Percentiles rank a stretch among this genome's conserved stretches.
These are phyloP conservation scores for Tephrocybe rancida DNA, from an alignment of 768 basidiomycete genomes.

Conservation along the genomic window DNA sequence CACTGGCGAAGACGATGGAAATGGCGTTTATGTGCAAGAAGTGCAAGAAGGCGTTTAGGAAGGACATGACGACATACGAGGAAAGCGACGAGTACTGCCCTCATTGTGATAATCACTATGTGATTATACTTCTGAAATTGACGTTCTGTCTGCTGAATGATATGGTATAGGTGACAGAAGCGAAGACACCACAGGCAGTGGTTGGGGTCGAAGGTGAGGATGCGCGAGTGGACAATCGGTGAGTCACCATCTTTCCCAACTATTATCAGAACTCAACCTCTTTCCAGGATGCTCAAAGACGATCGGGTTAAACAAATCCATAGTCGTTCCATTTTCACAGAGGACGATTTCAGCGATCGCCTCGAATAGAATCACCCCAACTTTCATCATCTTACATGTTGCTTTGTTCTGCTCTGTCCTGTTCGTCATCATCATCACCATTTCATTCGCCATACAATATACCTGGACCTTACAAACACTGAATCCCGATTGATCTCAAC, in stretches of 20 bases:
- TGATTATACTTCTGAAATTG: constrained; percentile 40
- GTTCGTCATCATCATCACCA: background rate
- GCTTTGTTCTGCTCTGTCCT: constrained; percentile 8
- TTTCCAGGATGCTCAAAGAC: constrained; percentile 82
- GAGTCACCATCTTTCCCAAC: constrained; percentile 26
- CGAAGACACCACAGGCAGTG: constrained; percentile 86
- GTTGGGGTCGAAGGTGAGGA: constrained; percentile 92
- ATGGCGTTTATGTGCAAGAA: constrained; percentile 51
- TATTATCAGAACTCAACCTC: background rate
- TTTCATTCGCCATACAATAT: background rate
- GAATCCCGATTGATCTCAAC: constrained; percentile 14
- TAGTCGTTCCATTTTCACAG: constrained; percentile 37
- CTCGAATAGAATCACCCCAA: constrained; percentile 12
- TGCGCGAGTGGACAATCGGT: constrained; percentile 86
- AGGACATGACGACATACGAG: constrained; percentile 90
- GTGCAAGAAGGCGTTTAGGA: constrained; percentile 90
- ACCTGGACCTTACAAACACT: background rate
- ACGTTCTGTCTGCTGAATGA: background rate
- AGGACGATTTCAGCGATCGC: constrained; percentile 20
- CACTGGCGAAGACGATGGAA: constrained; percentile 74
- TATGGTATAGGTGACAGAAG: constrained; percentile 76
- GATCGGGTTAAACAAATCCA: constrained; percentile 67
- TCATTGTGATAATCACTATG: constrained; percentile 98
- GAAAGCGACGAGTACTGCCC: constrained; percentile 99
- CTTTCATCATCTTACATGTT: background rate